Percentiles rank a stretch among this genome's conserved stretches.
phyloP scores from a whole-genome alignment of 2,329 filamentous ascomycete genomes.

The Orbilia quercus region DNA sequence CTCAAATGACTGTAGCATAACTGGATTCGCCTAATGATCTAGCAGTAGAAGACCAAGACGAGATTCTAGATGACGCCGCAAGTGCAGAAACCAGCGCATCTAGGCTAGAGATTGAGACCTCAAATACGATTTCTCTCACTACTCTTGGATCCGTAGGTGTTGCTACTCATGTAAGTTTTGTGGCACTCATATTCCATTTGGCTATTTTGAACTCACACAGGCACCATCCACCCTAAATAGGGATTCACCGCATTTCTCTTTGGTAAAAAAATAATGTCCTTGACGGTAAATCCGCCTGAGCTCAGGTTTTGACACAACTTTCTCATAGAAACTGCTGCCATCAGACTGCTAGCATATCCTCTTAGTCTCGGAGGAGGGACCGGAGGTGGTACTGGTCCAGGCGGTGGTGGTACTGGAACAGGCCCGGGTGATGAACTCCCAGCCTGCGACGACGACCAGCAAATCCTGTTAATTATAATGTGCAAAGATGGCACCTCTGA shows the following conservation, averaged over 20 bases:
- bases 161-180: background rate
- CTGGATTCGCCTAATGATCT: conserved; percentile 24
- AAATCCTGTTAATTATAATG: conserved; percentile 26
- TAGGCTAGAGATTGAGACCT: conserved; percentile 12
- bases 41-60: conserved; percentile 19
- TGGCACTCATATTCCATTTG: conserved; percentile 9
- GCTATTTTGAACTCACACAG: no score
- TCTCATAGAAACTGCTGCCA: conserved; percentile 8
- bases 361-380: background rate
- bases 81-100: conserved; percentile 7
- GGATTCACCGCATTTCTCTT: no score
- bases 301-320: background rate
- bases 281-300: no score
- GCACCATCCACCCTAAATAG: no score
- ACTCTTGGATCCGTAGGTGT: conserved; percentile 7
- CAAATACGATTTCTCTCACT: background rate
- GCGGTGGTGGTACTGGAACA: background rate
- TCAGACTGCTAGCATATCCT: conserved; percentile 18
- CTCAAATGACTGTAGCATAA: conserved; percentile 12
- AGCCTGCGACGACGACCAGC: background rate
- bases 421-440: background rate
- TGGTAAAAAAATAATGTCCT: no score
- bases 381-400: background rate
- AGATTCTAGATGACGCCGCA: conserved; percentile 10
- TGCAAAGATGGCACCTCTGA: conserved; percentile 28